Conservation (phyloP, 2,329 filamentous ascomycete species). For the Chalara sp. region DNA sequence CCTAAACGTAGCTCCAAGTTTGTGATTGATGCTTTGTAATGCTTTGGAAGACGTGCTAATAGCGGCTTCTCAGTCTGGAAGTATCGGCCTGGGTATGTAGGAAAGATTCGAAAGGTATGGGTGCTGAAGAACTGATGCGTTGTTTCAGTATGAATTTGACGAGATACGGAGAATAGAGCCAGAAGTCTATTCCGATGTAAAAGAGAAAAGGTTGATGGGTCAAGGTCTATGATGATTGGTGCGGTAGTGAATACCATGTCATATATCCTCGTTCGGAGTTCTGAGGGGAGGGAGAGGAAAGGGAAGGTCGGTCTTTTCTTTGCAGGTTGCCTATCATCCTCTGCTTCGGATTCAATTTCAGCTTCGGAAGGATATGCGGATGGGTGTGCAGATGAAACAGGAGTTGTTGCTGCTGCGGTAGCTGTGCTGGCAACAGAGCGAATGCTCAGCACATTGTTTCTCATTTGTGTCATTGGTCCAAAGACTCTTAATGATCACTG, state of each 20-base stretch:
- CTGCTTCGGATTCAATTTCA: conserved; percentile 14
- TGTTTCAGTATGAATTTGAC: conserved; percentile 55
- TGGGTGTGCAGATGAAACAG: conserved; percentile 13
- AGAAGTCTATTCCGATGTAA: conserved; percentile 48
- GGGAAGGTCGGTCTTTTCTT: conserved; percentile 42
- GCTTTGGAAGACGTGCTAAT: conserved; percentile 55
- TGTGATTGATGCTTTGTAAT: conserved; percentile 53
- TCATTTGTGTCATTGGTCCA: too few relatives aligned
- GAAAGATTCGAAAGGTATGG: conserved; percentile 59
- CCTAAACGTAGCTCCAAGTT: conserved; percentile 65
- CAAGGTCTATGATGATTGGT: conserved; percentile 56
- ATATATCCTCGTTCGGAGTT: conserved; percentile 66
- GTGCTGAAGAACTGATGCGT: conserved; percentile 59
- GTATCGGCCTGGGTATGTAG: conserved; percentile 54
- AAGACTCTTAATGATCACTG: too few relatives aligned
- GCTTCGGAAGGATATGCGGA: conserved; percentile 23
- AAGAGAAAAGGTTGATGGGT: conserved; percentile 56
- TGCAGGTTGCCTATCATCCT: conserved; percentile 8
- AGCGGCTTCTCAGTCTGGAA: conserved; percentile 70
- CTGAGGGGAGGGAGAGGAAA: conserved; percentile 62
- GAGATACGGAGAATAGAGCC: conserved; percentile 53
- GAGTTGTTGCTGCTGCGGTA: conserved; percentile 9
- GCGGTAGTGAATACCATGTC: conserved; percentile 49
- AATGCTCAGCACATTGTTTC: conserved; percentile 1
- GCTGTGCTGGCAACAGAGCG: conserved; percentile 4